These are phyloP conservation scores for Boletus pseudopeckii DNA, from an alignment of 768 basidiomycete genomes.

Conservation along the genomic window DNA sequence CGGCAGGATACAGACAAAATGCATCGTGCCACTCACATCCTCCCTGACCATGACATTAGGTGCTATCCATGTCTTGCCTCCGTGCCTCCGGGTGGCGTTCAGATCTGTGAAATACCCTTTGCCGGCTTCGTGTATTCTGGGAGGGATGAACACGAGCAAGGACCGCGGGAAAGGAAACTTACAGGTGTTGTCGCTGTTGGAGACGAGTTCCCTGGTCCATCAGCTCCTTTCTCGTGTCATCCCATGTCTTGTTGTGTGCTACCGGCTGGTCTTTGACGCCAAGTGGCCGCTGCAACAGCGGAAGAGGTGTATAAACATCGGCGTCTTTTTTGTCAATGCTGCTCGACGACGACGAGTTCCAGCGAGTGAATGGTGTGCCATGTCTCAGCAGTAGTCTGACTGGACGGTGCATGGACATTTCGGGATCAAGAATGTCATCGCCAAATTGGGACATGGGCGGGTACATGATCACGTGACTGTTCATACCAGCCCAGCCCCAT, in stretches of 20 bases:
- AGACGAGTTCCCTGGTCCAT: slow-evolving; percentile 69
- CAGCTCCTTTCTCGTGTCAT: slow-evolving; percentile 62
- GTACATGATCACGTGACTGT: not conserved
- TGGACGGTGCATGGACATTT: slow-evolving; percentile 18
- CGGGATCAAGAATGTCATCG: slow-evolving; percentile 13
- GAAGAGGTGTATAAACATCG: slow-evolving; percentile 20
- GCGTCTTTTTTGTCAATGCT: not conserved
- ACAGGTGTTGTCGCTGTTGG: slow-evolving; percentile 65
- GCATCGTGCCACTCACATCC: slow-evolving; percentile 58
- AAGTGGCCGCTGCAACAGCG: slow-evolving; percentile 59
- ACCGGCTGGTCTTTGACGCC: slow-evolving; percentile 73
- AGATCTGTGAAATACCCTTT: slow-evolving; percentile 90
- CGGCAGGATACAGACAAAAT: not conserved
- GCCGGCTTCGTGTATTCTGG: slow-evolving; percentile 57
- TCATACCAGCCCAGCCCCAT: too few relatives aligned
- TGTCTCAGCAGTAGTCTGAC: slow-evolving; percentile 11
- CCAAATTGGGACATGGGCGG: slow-evolving; percentile 16
- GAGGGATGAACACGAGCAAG: not conserved
- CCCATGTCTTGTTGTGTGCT: slow-evolving; percentile 53
- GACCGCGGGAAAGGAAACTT: slow-evolving; percentile 11
- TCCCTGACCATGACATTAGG: slow-evolving; percentile 85
- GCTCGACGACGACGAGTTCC: slow-evolving; percentile 19
- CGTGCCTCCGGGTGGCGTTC: slow-evolving; percentile 73
- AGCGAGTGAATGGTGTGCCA: slow-evolving; percentile 10
- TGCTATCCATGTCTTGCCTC: slow-evolving; percentile 94